Conservation (phyloP, 441 rosid genomes). For the Pelargonium myrrhifolium region DNA sequence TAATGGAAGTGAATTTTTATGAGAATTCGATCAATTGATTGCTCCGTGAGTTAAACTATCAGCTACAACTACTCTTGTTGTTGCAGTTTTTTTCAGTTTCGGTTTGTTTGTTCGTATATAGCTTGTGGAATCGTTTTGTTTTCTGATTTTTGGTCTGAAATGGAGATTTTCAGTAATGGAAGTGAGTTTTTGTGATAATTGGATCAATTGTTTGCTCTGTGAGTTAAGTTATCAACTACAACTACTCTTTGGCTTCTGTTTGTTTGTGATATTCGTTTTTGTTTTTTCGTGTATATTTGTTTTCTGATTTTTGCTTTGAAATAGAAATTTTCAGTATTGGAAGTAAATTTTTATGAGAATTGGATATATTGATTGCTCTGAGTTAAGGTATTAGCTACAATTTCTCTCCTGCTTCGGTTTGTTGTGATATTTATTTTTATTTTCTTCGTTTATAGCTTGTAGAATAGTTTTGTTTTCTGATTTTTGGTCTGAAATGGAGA, state of each 20-base stretch:
- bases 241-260: background rate
- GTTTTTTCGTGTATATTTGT: too few species aligned
- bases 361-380: too few species aligned
- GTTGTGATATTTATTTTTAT: background rate
- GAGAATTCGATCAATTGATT: conserved; percentile 3
- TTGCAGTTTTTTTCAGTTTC: background rate
- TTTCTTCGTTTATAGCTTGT: background rate
- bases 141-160: background rate
- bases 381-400: background rate
- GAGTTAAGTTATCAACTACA: background rate
- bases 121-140: background rate
- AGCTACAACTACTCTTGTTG: background rate
- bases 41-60: background rate
- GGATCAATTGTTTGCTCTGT: background rate
- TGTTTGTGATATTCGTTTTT: background rate
- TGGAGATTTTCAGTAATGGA: background rate
- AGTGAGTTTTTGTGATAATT: too few species aligned
- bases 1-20: background rate
- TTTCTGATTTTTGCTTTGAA: too few species aligned
- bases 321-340: too few species aligned
- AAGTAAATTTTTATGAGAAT: too few species aligned
- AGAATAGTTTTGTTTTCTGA: background rate
- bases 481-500: background rate
- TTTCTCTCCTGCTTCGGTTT: background rate
- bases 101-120: background rate